A percentile compares a stretch with the other conserved stretches of the same genome.
Evolutionary conservation across 257 asterid species (phyloP).

Genomic region (Thymus mandschuricus): DNA sequence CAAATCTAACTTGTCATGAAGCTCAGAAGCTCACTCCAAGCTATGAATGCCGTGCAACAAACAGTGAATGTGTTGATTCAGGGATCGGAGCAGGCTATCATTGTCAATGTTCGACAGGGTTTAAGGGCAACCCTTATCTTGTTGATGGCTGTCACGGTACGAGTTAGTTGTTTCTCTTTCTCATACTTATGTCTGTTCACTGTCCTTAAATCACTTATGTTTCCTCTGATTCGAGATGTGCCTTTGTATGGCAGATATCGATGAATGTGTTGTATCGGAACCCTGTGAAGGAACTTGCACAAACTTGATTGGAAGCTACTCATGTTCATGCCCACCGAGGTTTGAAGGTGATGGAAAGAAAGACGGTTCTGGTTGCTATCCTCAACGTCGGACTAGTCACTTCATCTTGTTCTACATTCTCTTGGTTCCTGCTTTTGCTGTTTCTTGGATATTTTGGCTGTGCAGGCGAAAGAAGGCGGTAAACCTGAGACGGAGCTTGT

Average conservation of each 20-base stretch:
- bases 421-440: slow-evolving; percentile 27
- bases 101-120: slow-evolving; percentile 38
- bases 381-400: background rate
- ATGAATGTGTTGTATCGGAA: slow-evolving; percentile 25
- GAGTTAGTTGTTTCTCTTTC: too few relatives aligned
- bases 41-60: slow-evolving; percentile 37
- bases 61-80: slow-evolving; percentile 35
- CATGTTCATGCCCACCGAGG: slow-evolving; percentile 10
- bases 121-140: slow-evolving; percentile 45
- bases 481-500: slow-evolving; percentile 27
- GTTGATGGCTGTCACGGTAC: slow-evolving; percentile 45
- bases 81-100: slow-evolving; percentile 29
- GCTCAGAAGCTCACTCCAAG: slow-evolving; percentile 21
- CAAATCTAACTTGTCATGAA: slow-evolving; percentile 29
- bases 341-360: slow-evolving; percentile 30
- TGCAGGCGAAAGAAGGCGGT: slow-evolving; percentile 29
- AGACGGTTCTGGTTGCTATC: slow-evolving; percentile 28
- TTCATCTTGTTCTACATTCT: slow-evolving; percentile 17
- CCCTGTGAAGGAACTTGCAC: slow-evolving; percentile 22
- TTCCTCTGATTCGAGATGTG: too few relatives aligned
- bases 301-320: slow-evolving; percentile 14
- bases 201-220: too few relatives aligned
- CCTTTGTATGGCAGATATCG: slow-evolving; percentile 30
- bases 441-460: slow-evolving; percentile 35
- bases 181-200: too few relatives aligned